Base-by-base conservation (phyloP, 208 protist species). In the Cochliopodium minus region DNA sequence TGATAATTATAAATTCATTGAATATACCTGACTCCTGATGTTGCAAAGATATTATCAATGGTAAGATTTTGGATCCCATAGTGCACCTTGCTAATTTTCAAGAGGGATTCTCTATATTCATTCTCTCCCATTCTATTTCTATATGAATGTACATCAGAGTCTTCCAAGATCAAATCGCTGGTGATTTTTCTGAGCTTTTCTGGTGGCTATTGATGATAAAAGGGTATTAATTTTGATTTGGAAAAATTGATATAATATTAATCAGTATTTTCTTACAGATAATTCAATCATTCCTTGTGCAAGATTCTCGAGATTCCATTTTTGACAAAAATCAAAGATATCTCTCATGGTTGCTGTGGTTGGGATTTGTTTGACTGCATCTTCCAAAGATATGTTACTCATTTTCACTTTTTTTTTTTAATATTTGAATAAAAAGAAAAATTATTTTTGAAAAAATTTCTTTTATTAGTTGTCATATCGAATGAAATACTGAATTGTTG, bases 201-300 rank as follows among this genome's bases (percentile, higher is more conserved):
- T 3, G 65, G 65, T 13, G 65, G 65, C n/a, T n/a, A n/a, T n/a
- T n/a, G n/a, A n/a, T n/a, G n/a, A n/a, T n/a, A n/a, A n/a, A n/a
- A n/a, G n/a, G n/a, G n/a, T n/a, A n/a, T n/a, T n/a, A n/a, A n/a
- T n/a, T n/a, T n/a, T n/a, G n/a, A n/a, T n/a, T n/a, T n/a, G n/a
- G n/a, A n/a, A n/a, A n/a, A n/a, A n/a, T n/a, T n/a, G n/a, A n/a
- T n/a, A n/a, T n/a, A n/a, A n/a, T n/a, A n/a, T n/a, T n/a, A n/a
- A n/a, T n/a, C n/a, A n/a, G n/a, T n/a, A n/a, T n/a, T n/a, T n/a
- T n/a, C n/a, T n/a, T n/a, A n/a, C n/a, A n/a, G n/a, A n/a, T n/a
- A n/a, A 53, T 38, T 66, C 33, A 26, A 69, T 65, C 59, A 57
- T 67, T 25, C 63, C 64, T 35, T 69, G 65, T 4, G 65, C 65